These are phyloP conservation scores for Daedalea quercina DNA, from an alignment of 768 basidiomycete genomes.

Conservation along the genomic window DNA sequence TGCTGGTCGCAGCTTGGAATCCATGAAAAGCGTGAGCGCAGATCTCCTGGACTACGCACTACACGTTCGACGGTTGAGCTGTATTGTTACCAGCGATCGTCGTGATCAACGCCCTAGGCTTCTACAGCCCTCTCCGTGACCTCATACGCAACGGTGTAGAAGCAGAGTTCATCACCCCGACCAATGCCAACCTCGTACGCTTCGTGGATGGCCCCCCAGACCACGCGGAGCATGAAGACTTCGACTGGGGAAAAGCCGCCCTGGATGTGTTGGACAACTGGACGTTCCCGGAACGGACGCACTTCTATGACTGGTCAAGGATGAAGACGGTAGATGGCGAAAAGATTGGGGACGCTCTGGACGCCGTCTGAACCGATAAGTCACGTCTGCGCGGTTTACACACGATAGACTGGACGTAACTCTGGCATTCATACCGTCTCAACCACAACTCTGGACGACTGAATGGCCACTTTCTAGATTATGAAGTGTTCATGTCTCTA, in stretches of 20 bases:
- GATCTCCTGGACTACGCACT: neutral
- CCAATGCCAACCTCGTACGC: slow-evolving; percentile 53
- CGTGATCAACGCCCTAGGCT: slow-evolving; percentile 78
- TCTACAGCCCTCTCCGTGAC: slow-evolving; percentile 75
- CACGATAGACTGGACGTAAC: neutral
- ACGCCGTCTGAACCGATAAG: neutral
- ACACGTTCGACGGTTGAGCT: neutral
- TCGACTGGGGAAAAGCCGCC: slow-evolving; percentile 75
- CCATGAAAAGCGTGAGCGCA: slow-evolving; percentile 66
- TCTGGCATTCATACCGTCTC: too few species aligned
- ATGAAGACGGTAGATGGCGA: slow-evolving; percentile 9
- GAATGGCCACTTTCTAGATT: too few species aligned
- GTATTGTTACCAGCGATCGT: slow-evolving; percentile 57
- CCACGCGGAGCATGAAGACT: slow-evolving; percentile 43
- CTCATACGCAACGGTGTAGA: slow-evolving; percentile 62
- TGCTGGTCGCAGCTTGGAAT: slow-evolving; percentile 95
- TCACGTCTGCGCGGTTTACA: neutral
- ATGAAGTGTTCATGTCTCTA: too few species aligned
- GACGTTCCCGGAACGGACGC: slow-evolving; percentile 21
- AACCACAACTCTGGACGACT: neutral
- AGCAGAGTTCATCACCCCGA: slow-evolving; percentile 67
- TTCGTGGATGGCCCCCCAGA: slow-evolving; percentile 72
- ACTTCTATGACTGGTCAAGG: slow-evolving; percentile 22
- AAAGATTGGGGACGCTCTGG: neutral
- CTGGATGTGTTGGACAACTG: slow-evolving; percentile 59